Base-by-base conservation (phyloP, 2,329 filamentous ascomycete genomes). In the Phaeosphaeriaceae sp. region DNA sequence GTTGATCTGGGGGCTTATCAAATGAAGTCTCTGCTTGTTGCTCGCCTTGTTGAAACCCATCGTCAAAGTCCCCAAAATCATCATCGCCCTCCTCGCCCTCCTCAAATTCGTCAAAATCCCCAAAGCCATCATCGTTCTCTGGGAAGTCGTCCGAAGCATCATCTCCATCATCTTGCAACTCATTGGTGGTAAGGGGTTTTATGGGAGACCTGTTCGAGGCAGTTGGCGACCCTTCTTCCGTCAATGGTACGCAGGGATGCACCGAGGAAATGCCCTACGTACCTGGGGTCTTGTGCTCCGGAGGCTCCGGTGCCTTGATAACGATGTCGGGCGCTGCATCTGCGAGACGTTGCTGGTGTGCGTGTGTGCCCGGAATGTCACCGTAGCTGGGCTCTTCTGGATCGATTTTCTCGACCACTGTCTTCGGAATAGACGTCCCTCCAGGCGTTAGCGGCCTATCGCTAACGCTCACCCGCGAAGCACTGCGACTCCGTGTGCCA, bases 101-200 rank as follows among this genome's bases (percentile, higher is more conserved):
- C 64, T 80, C 79, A 66, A 86, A 84, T 54, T 87, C 81, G 67
- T 86, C 85, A 74, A 90, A 90, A 64, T 89, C 87, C 54, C 58
- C 63, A 58, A 60, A 60, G 11, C 56, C 56, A 47, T 60, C 58
- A 34, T 59, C 56, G 29, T 59, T 91, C 64, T 89, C 71, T 59
- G 72, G 67, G 20, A 68, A 71, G 59, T 45, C 43, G 28, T 58
- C 50, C 5, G 46, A 38, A 36, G 35, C 46, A 30, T 58, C 45
- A 21, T 64, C 46, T 45, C 36, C 30, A 43, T 36, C 40, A 7
- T 54, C 52, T 29, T 51, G 30, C 30, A 43, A 42, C n/a, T 58
- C 58, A 30, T 50, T 32, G 32, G 32, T 34, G 23, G 51, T 30
- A 9, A 32, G 34, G 68, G 60, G 56, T 60, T 64, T 75, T 67